Evolutionary conservation across 2,329 filamentous ascomycete genomes (phyloP).

Genomic region (Arthroderma uncinatum): DNA sequence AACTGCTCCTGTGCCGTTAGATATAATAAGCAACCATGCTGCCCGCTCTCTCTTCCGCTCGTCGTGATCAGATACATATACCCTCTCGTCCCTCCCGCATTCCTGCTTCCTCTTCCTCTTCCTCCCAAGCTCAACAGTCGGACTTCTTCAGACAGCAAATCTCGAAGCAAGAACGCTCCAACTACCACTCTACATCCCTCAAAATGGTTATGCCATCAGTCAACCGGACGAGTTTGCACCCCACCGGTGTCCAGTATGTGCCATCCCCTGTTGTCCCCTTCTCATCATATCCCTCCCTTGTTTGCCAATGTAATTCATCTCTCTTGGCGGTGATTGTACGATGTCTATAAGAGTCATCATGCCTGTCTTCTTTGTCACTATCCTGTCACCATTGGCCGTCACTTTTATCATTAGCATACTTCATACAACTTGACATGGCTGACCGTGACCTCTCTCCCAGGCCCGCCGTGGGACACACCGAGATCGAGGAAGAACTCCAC

Average conservation of each 20-base stretch:
- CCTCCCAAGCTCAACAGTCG: slow-evolving; percentile 27
- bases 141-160: slow-evolving; percentile 49
- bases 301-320: too few relatives aligned
- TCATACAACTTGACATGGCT: slow-evolving; percentile 2
- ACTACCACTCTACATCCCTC: slow-evolving; percentile 49
- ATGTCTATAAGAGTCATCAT: too few relatives aligned
- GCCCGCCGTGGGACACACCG: slow-evolving; percentile 78
- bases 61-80: slow-evolving; percentile 29
- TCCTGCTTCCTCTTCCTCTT: slow-evolving; percentile 6
- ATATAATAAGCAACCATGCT: slow-evolving; percentile 6
- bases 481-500: slow-evolving; percentile 94
- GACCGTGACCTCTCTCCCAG: slow-evolving; percentile 38
- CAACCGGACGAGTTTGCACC: slow-evolving; percentile 89
- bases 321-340: neutral
- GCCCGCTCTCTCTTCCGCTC: slow-evolving; percentile 3
- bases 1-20: neutral
- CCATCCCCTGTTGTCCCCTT: neutral
- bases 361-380: too few relatives aligned
- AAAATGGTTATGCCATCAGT: slow-evolving; percentile 48
- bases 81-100: slow-evolving; percentile 26
- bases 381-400: too few relatives aligned
- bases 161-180: slow-evolving; percentile 46
- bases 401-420: too few relatives aligned
- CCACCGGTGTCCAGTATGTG: slow-evolving; percentile 76
- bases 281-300: neutral